Conservation (phyloP, 352 stramenopile genomes). For the Phytophthora aleatoria region DNA sequence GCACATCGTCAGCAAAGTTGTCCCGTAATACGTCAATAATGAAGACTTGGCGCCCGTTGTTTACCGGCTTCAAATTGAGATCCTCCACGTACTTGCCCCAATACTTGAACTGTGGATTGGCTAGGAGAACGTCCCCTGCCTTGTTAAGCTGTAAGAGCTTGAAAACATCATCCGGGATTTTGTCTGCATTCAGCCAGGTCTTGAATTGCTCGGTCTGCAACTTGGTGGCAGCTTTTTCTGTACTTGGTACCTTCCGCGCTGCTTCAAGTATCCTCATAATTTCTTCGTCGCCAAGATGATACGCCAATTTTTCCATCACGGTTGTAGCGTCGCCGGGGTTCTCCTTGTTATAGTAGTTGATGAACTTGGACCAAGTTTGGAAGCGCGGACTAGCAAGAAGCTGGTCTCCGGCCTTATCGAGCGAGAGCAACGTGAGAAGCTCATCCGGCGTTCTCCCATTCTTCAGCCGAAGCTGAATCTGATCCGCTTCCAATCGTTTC, state of each 20-base stretch:
- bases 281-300: not conserved
- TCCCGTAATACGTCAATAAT: not conserved
- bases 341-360: constrained; percentile 8
- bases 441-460: not conserved
- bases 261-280: not conserved
- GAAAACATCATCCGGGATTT: not conserved
- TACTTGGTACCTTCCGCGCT: constrained; percentile 2
- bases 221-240: constrained; percentile 1
- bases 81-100: constrained; percentile 2
- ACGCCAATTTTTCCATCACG: not conserved
- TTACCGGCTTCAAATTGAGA: not conserved
- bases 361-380: constrained; percentile 9
- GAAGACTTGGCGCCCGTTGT: not conserved
- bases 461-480: constrained; percentile 6
- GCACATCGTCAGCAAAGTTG: constrained; percentile 1
- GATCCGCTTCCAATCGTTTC: constrained; percentile 5
- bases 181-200: not conserved
- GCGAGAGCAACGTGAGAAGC: not conserved
- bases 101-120: not conserved
- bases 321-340: not conserved
- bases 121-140: not conserved
- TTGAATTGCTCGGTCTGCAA: constrained; percentile 6
- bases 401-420: constrained; percentile 3
- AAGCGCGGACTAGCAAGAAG: not conserved
- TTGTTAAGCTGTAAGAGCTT: constrained; percentile 5